phyloP scores from a whole-genome alignment of 148 eudicot species.

The Rhododendron williamsianum region DNA sequence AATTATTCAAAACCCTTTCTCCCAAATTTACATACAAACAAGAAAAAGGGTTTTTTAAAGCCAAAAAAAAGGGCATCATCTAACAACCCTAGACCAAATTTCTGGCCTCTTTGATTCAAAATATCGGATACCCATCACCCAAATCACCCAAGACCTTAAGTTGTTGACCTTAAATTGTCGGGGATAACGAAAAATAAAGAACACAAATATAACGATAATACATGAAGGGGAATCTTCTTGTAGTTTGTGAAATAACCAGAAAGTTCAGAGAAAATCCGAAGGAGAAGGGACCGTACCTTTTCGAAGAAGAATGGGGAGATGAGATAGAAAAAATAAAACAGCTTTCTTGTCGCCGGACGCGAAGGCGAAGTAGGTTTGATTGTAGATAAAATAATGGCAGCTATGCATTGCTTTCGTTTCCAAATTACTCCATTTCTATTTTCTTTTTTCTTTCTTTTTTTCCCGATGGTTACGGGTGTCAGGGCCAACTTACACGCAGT shows the following conservation, averaged over 20 bases:
- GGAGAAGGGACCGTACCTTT: conserved; percentile 12
- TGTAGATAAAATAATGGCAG: neutral
- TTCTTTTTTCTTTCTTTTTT: too few relatives aligned
- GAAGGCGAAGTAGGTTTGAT: neutral
- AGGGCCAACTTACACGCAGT: too few relatives aligned
- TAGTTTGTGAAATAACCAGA: neutral
- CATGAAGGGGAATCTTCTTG: neutral
- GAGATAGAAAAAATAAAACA: neutral
- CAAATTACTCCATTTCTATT: neutral
- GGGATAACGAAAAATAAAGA: neutral
- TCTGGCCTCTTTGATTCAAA: neutral
- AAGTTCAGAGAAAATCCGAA: neutral
- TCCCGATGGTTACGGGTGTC: too few relatives aligned
- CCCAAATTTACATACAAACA: neutral
- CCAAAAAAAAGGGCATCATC: neutral
- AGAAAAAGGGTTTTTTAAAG: neutral
- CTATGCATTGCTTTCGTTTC: neutral
- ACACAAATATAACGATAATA: neutral
- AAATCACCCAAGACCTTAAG: conserved; percentile 4
- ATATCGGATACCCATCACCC: neutral
- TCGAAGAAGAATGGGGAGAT: neutral
- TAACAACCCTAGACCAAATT: conserved; percentile 1
- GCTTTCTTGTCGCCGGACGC: neutral
- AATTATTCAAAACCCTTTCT: conserved; percentile 3
- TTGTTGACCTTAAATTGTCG: neutral